Evolutionary conservation across 164 flowering plant genomes (phyloP), one percentile per base, ranked within the genome.

Genomic region (grape (Vitis vinifera)): DNA sequence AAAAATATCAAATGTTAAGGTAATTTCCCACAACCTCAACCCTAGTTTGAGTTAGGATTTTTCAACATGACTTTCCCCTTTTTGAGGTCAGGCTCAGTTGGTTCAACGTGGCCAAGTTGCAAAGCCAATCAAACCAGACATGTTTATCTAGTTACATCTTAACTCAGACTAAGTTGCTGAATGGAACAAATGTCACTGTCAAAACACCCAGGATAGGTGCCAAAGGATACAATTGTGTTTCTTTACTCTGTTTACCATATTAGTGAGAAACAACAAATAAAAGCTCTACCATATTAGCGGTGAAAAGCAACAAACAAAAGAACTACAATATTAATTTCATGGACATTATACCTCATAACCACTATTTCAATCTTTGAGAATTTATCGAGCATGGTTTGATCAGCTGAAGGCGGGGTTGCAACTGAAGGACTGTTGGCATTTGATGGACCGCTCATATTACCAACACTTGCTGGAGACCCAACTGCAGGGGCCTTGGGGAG

Each of bases 361-460:
- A 95, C 84, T 81, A 73, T 76, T 50, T 91, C 97, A 79, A 93
- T 89, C 84, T 93, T 93, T 53, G 95, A 85, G 78, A 96, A 93
- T 72, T 88, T 90, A 0, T 92, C 97, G 14, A 87, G 85, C 78
- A 88, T 72, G 50, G 55, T 56, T 73, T 81, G 91, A 78, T 87
- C 92, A 73, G 79, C 81, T 72, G 77, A 51, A 69, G 88, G 78
- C 60, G 87, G 85, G 10, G 86, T 81, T 62, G 94, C 90, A 59
- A 88, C 77, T 8, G 91, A 83, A 65, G 99, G 98, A 73, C 99
- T 95, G 75, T 61, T 83, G 68, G 91, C 90, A 82, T 85, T 91
- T 14, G 86, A 61, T 29, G 94, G 91, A 64, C 80, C 76, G 74
- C 81, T 83, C 59, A 81, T 77, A 68, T 80, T 93, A 73, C 89